A percentile compares a stretch with the other conserved stretches of the same genome.
These are phyloP conservation scores for Pulicaria dysenterica DNA, from an alignment of 129 eudicot genomes.

Conservation along the genomic window DNA sequence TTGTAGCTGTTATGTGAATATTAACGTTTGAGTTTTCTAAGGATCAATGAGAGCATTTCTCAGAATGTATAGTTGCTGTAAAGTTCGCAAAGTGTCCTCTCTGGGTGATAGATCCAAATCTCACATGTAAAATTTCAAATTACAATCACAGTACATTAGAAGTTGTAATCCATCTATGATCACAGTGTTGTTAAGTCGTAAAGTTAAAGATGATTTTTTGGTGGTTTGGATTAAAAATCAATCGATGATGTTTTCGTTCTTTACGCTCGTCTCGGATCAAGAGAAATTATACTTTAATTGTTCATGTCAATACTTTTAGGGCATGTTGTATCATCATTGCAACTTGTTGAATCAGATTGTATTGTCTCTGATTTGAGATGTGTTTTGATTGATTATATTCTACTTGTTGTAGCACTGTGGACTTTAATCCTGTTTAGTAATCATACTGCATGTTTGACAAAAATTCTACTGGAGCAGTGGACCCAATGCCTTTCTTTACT, in stretches of 20 bases:
- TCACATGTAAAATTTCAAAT: neutral
- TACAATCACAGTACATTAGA: neutral
- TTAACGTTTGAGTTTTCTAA: constrained; percentile 26
- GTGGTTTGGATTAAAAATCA: neutral
- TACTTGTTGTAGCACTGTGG: constrained; percentile 31
- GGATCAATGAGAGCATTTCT: constrained; percentile 26
- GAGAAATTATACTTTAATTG: constrained; percentile 29
- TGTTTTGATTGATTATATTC: constrained; percentile 39
- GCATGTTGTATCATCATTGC: constrained; percentile 38
- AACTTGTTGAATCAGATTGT: constrained; percentile 29
- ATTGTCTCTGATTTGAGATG: constrained; percentile 30
- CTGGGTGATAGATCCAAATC: constrained; percentile 2
- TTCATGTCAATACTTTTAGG: constrained; percentile 16
- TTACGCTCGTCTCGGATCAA: constrained; percentile 36
- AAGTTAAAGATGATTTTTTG: constrained; percentile 11
- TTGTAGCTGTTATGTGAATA: constrained; percentile 35
- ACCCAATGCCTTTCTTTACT: constrained; percentile 19
- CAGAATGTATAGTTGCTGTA: constrained; percentile 31
- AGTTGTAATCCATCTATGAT: constrained; percentile 8
- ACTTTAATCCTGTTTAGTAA: constrained; percentile 37
- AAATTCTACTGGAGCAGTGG: constrained; percentile 25
- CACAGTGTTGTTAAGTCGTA: neutral
- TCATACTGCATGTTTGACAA: constrained; percentile 40
- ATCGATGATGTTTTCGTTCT: neutral
- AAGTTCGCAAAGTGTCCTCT: constrained; percentile 8